Base-by-base conservation (phyloP, 2,329 filamentous ascomycete species). In the Aspergillus versicolor region DNA sequence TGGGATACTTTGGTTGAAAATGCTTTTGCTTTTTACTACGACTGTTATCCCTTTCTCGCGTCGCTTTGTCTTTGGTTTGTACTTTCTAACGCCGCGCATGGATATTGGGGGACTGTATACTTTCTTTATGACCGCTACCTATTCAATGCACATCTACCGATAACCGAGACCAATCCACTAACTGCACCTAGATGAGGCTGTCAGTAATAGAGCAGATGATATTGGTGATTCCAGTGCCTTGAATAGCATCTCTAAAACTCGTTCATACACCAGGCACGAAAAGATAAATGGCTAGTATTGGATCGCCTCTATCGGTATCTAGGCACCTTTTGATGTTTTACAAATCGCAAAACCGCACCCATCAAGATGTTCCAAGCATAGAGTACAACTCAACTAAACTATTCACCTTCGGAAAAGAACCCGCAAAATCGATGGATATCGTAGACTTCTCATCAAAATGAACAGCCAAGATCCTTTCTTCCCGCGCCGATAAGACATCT, bases 401-500 rank as follows among this genome's bases (percentile, higher is more conserved):
- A 30, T 30, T 30, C 27, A 30, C 27, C 9, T 30, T 30, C 27
- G 27, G 27, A 8, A 11, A 30, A 8, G 9, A 30, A 30, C 27
- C 27, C 27, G 8, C 27, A 30, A 30, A 30, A 9, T 30, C 27
- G 11, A 30, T 30, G 3, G 27, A 11, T 30, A 30, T 30, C 9
- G 9, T 4, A 4, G 27, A 30, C 8, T 42, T 48, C 43, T 54
- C 19, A 30, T 32, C 17, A 17, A 48, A 47, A 3, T 44, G 6
- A 2, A 56, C 27, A 7, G 30, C 38, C 27, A 38, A 27, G 11
- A 72, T 64, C 0, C 67, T 66, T 22, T 50, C 63, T 40, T 38
- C 53, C n/a, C 38, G 56, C 4, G 68, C 67, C n/a, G 68, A 60
- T 9, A 58, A 17, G 22, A 72, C 58, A 63, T 72, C 69, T 13